Conservation (phyloP, 176 grass and related monocot genomes). For the Cocos nucifera region DNA sequence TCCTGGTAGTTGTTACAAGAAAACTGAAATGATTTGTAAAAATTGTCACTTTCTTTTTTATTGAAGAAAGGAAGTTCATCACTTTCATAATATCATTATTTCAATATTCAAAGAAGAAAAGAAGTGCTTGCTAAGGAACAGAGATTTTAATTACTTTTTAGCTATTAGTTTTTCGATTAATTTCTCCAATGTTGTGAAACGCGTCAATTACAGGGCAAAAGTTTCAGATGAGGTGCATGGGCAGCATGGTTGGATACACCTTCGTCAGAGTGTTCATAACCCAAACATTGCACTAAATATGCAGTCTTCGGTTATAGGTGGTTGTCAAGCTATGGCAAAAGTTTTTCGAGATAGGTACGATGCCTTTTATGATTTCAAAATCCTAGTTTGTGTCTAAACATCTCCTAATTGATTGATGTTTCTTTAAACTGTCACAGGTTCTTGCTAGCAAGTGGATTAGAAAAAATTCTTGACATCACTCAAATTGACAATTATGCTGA, state of each 20-base stretch:
- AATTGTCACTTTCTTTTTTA: no score
- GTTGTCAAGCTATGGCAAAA: slow-evolving; percentile 50
- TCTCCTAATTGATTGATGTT: neutral
- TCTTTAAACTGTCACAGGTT: slow-evolving; percentile 25
- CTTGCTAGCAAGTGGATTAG: slow-evolving; percentile 40
- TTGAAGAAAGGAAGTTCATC: no score
- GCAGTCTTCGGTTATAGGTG: slow-evolving; percentile 46
- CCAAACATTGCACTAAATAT: slow-evolving; percentile 69
- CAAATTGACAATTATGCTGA: slow-evolving; percentile 26
- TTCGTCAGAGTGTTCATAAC: slow-evolving; percentile 77
- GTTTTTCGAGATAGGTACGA: slow-evolving; percentile 36
- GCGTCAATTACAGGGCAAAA: slow-evolving; percentile 29
- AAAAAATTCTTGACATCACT: slow-evolving; percentile 42
- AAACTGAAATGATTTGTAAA: no score
- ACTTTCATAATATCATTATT: no score
- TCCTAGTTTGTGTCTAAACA: neutral
- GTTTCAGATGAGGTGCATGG: slow-evolving; percentile 39
- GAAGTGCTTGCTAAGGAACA: no score
- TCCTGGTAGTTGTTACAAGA: no score
- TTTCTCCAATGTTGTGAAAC: neutral
- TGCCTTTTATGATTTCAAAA: neutral
- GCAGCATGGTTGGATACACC: slow-evolving; percentile 44
- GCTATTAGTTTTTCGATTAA: neutral
- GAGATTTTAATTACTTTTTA: neutral
- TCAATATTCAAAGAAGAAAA: no score